Base-by-base conservation (phyloP, 352 stramenopile species). In the Phytophthora litchii region DNA sequence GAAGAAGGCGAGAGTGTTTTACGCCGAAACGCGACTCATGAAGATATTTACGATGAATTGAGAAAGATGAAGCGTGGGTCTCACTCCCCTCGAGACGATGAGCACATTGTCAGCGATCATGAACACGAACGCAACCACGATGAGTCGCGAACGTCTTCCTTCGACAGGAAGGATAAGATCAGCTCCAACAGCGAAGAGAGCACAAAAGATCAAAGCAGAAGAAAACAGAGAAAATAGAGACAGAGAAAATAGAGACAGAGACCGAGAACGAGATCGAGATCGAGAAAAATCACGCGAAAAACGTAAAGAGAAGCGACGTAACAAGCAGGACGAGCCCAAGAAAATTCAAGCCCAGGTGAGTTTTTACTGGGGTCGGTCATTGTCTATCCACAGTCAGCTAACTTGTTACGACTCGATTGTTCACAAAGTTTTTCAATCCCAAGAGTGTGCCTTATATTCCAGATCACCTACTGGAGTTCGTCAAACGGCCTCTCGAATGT, bases 401-500 rank as follows among this genome's bases (percentile, higher is more conserved):
- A 54, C 17, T 31, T 64, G 12, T 21, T 54, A 23, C 31, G 1
- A 14, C 7, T 34, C 29, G 29, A 34, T 46, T 52, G 7, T 54
- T 16, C 10, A 7, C 11, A 43, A 32, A 89, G 80, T 89, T 89
- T 23, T 95, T 91, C 69, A 92, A 94, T 41, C 83, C 81, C 13
- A 92, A 92, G 58, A 83, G 72, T 19, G 83, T 94, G 46, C 86
- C 86, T 3, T 92, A 89, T 51, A 82, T 93, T 38, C 80, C 86
- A 0, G 84, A 93, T 21, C 78, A 95, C 36, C 70, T 96, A 38
- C 70, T 92, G 6, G 74, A 90, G 23, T 96, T 96, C 52, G 80
- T 94, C 23, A 87, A 83, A 53, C 71, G 73, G 0, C 88, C 88
- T 19, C 73, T 93, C 4, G 81, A 93, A 34, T 85, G 70, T 40